phyloP scores from a whole-genome alignment of 2,329 filamentous ascomycete genomes.

The Verticillium nubilum region DNA sequence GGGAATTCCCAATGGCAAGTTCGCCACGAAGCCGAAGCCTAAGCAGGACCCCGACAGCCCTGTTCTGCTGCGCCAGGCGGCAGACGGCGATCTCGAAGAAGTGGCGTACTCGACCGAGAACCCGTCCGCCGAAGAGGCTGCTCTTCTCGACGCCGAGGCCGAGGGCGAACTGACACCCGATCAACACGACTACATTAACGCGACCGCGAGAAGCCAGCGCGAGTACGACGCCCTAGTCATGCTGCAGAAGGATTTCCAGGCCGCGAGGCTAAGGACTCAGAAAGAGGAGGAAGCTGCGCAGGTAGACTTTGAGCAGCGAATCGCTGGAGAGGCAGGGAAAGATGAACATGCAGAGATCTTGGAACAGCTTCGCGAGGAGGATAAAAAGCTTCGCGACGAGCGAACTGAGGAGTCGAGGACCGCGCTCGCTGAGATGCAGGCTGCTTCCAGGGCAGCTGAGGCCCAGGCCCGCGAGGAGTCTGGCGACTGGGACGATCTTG shows the following conservation, averaged over 20 bases:
- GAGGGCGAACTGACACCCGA: constrained; percentile 8
- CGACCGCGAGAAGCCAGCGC: constrained; percentile 46
- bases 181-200: constrained; percentile 34
- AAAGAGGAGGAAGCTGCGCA: constrained; percentile 15
- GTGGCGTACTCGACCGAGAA: constrained; percentile 37
- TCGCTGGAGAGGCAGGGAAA: constrained; percentile 7
- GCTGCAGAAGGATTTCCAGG: constrained; percentile 53
- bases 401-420: not conserved
- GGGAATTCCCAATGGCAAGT: constrained; percentile 34
- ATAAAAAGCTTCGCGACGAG: not conserved
- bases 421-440: not conserved
- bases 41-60: constrained; percentile 10
- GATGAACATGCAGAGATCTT: not conserved
- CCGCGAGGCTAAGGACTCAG: constrained; percentile 26
- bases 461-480: constrained; percentile 23
- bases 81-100: constrained; percentile 57
- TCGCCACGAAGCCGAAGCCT: constrained; percentile 10
- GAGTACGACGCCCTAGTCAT: constrained; percentile 50
- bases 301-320: constrained; percentile 17
- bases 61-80: constrained; percentile 47
- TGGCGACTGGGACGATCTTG: constrained; percentile 8
- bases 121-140: constrained; percentile 25
- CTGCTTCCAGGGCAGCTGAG: constrained; percentile 14
- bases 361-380: not conserved
- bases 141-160: constrained; percentile 39